Evolutionary conservation across 805 yeast genomes (phyloP).

Genomic region (Saturnispora silvae): DNA sequence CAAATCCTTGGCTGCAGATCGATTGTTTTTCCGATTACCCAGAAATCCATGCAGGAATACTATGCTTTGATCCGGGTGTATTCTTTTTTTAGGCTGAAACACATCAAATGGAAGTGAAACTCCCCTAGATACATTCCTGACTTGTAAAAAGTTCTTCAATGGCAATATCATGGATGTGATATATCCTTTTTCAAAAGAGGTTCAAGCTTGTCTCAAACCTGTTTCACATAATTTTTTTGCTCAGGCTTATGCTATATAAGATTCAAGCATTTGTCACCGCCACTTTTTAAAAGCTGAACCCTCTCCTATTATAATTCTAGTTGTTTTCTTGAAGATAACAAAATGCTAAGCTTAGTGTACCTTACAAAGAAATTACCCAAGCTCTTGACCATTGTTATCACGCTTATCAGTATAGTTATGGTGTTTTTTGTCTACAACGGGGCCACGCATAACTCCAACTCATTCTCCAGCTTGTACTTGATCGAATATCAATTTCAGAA

Average conservation of each 20-base stretch:
- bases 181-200: neutral
- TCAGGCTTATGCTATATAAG: no score
- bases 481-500: conserved; percentile 9
- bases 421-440: conserved; percentile 12
- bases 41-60: conserved; percentile 81
- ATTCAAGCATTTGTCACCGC: neutral
- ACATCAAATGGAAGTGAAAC: conserved; percentile 7
- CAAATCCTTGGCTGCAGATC: conserved; percentile 57
- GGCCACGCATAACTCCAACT: conserved; percentile 11
- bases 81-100: conserved; percentile 6
- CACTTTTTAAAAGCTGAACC: no score
- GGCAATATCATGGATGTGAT: neutral
- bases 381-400: conserved; percentile 5
- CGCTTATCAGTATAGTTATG: conserved; percentile 11
- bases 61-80: conserved; percentile 39
- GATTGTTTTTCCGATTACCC: conserved; percentile 69
- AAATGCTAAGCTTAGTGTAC: conserved; percentile 4
- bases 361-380: conserved; percentile 10
- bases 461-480: conserved; percentile 9
- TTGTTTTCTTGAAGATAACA: neutral
- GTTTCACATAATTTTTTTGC: neutral
- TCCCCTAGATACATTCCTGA: neutral
- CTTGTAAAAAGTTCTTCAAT: neutral
- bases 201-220: neutral
- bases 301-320: no score